phyloP scores from a whole-genome alignment of 352 stramenopile genomes.

The Pythium phragmiticola region DNA sequence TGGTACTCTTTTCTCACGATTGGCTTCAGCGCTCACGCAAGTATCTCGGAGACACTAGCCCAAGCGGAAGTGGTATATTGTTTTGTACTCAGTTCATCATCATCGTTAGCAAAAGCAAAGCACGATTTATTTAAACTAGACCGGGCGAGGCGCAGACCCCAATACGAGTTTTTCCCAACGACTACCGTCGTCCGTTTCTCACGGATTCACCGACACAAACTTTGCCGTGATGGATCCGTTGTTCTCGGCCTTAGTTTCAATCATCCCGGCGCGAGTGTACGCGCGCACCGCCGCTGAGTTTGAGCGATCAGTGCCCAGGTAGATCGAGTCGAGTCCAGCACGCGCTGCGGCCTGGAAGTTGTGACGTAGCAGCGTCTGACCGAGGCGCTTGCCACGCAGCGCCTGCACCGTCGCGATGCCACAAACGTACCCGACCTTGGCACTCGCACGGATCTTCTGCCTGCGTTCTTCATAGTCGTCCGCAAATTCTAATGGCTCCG shows the following conservation, averaged over 20 bases:
- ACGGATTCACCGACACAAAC: neutral
- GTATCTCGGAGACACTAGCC: too few relatives aligned
- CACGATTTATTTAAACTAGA: too few relatives aligned
- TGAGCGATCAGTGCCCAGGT: slow-evolving; percentile 20
- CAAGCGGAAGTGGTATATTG: too few relatives aligned
- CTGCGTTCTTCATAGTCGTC: slow-evolving; percentile 2
- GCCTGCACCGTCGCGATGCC: slow-evolving; percentile 2
- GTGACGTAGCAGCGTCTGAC: neutral
- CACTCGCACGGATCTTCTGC: neutral
- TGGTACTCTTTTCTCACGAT: too few relatives aligned
- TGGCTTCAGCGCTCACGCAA: too few relatives aligned
- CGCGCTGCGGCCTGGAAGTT: neutral
- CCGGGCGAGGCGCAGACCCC: too few relatives aligned
- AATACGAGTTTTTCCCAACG: too few relatives aligned
- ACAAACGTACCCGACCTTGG: slow-evolving; percentile 7
- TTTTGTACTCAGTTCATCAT: too few relatives aligned
- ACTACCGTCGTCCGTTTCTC: too few relatives aligned
- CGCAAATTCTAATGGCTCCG: neutral
- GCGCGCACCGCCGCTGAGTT: slow-evolving; percentile 22
- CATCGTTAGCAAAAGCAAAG: too few relatives aligned
- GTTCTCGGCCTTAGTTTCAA: slow-evolving; percentile 19
- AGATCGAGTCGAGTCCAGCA: slow-evolving; percentile 14
- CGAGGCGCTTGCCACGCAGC: slow-evolving; percentile 5
- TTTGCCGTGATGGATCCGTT: slow-evolving; percentile 4
- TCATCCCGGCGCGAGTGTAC: slow-evolving; percentile 24